Evolutionary conservation across 1,139 yeast genomes (phyloP).

Genomic region (Suhomyces maxii): DNA sequence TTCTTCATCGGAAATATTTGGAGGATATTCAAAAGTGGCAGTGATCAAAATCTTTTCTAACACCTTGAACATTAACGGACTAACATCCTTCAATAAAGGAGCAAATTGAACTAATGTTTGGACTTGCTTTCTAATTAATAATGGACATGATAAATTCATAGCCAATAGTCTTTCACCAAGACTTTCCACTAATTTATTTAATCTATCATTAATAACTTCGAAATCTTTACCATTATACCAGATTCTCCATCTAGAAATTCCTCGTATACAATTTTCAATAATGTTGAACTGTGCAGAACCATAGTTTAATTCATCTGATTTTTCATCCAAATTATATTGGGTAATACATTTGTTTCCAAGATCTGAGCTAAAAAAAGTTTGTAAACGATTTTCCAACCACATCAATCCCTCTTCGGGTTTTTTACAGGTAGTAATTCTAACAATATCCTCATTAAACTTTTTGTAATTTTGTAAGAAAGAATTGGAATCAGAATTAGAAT

Average conservation of each 20-base stretch:
- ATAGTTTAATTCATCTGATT: conserved; percentile 67
- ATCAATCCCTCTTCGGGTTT: conserved; percentile 76
- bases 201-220: conserved; percentile 52
- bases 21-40: conserved; percentile 82
- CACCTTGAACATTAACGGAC: conserved; percentile 73
- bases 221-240: conserved; percentile 78
- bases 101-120: conserved; percentile 96
- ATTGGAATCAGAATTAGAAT: conserved; percentile 76
- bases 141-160: conserved; percentile 76
- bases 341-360: conserved; percentile 66
- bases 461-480: conserved; percentile 79
- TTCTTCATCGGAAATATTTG: conserved; percentile 65
- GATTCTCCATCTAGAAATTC: conserved; percentile 94
- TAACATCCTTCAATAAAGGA: conserved; percentile 80
- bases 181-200: conserved; percentile 66
- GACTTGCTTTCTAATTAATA: conserved; percentile 77
- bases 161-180: conserved; percentile 77
- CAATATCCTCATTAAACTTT: conserved; percentile 86
- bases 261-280: conserved; percentile 87
- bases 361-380: conserved; percentile 71
- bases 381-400: conserved; percentile 79
- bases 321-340: conserved; percentile 56
- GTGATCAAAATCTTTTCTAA: conserved; percentile 85
- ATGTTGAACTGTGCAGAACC: conserved; percentile 83
- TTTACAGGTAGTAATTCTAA: conserved; percentile 83